Conservation (phyloP, 2,329 filamentous ascomycete species). For the Cercospora sojina region DNA sequence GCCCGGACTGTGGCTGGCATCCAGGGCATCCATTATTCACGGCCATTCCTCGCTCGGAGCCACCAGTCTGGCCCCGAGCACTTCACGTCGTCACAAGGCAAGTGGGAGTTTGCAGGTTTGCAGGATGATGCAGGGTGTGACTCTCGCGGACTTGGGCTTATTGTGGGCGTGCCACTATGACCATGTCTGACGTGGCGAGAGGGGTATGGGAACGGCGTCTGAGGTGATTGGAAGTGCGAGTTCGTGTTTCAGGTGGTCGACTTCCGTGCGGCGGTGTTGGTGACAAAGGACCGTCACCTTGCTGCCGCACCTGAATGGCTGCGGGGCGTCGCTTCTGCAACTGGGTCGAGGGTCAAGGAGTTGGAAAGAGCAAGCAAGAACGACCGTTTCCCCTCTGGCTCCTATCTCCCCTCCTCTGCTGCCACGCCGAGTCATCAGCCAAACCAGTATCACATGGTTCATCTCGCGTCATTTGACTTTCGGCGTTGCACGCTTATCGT, state of each 20-base stretch:
- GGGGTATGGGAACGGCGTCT: conserved; percentile 10
- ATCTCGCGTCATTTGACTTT: conserved; percentile 9
- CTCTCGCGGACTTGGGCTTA: conserved; percentile 2
- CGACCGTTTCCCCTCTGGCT: neutral
- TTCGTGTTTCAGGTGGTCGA: conserved; percentile 21
- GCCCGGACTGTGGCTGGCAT: conserved; percentile 22
- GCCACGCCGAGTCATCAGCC: conserved; percentile 10
- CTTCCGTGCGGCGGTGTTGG: conserved; percentile 20
- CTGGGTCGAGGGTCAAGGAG: neutral
- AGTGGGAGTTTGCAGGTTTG: neutral
- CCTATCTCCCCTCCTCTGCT: conserved; percentile 3
- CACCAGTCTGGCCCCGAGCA: conserved; percentile 27
- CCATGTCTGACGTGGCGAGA: conserved; percentile 5
- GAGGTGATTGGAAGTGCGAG: conserved; percentile 11
- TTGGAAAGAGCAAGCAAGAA: neutral
- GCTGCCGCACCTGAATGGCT: neutral
- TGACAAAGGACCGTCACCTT: conserved; percentile 20
- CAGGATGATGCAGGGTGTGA: neutral
- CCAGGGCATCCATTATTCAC: conserved; percentile 27
- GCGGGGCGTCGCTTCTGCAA: neutral
- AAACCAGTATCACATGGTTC: conserved; percentile 8
- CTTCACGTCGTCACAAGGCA: neutral
- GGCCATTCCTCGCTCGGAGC: conserved; percentile 31
- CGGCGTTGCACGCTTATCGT: conserved; percentile 2
- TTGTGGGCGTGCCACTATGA: neutral